Evolutionary conservation across 371 early-diverging fungal genomes (phyloP), one percentile per base, ranked within the genome.

Genomic region (Circinella minor): DNA sequence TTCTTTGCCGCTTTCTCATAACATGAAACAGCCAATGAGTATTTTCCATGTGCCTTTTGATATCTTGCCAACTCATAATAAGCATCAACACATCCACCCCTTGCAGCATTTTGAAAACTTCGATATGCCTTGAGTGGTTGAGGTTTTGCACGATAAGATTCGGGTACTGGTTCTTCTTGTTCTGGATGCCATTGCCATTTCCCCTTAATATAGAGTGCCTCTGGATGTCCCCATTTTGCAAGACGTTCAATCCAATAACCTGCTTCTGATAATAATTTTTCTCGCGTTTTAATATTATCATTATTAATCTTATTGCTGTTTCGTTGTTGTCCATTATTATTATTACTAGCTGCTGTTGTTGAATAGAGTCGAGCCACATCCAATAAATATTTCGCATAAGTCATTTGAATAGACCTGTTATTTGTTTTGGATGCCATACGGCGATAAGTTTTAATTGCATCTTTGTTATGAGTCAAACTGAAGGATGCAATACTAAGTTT

Each of bases 371-470:
- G 65, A 2, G 79, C 74, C 49, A 89, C 82, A 55, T 86, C 82
- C 14, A 92, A 68, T 55, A 93, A 77, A 69, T 90, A 93, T 77
- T 90, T 88, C n/a, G 91, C 90, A 74, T 89, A 93, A 39, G 91
- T 88, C 69, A 91, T 66, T 76, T 93, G 93, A 39, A 86, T 86
- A n/a, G 86, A 79, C 20, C 80, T 77, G 71, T 92, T 89, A 68
- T 89, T 83, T 18, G 92, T 92, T 75, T 92, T 92, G 77, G 80
- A 82, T n/a, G 93, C 93, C 67, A 92, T 89, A 37, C 92, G 90
- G 14, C 92, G 89, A 68, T 92, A 92, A 55, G 86, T 88, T 70
- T 90, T 86, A 55, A 74, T 79, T 20, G 75, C 71, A 59, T 68
- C 71, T 36, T 71, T 68, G 60, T 75, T 67, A 36, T 75, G 69